Evolutionary conservation across 768 basidiomycete genomes (phyloP).

Genomic region (Rhodocollybia butyracea): DNA sequence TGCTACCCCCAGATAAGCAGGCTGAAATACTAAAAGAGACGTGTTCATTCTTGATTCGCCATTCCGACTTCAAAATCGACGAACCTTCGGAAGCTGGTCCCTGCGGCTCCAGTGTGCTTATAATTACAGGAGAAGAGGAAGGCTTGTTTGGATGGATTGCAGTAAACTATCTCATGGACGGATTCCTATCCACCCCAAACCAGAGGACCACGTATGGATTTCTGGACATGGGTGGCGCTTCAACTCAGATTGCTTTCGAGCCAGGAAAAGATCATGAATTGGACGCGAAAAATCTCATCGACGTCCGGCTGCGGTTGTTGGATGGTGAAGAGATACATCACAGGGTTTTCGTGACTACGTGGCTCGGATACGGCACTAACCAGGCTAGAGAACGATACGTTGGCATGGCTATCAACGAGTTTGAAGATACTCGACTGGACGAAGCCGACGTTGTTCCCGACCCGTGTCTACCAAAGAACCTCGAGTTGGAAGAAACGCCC

Average conservation of each 20-base stretch:
- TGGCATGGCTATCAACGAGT: conserved; percentile 56
- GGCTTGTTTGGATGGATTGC: conserved; percentile 99
- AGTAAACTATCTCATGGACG: conserved; percentile 98
- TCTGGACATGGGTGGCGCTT: conserved; percentile 98
- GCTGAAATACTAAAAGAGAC: conserved; percentile 69
- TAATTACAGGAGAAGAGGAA: conserved; percentile 98
- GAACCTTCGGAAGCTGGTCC: conserved; percentile 63
- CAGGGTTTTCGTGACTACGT: conserved; percentile 95
- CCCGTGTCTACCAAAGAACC: conserved; percentile 84
- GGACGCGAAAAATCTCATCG: conserved; percentile 62
- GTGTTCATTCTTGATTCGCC: conserved; percentile 69
- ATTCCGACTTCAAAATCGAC: conserved; percentile 80
- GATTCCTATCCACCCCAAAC: conserved; percentile 57
- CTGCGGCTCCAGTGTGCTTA: conserved; percentile 89
- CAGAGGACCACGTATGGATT: conserved; percentile 91
- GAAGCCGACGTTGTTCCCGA: conserved; percentile 56
- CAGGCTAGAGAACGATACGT: conserved; percentile 94
- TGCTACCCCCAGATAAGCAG: conserved; percentile 68
- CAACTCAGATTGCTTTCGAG: conserved; percentile 98
- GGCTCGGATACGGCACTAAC: conserved; percentile 98
- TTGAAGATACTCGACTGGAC: conserved; percentile 38
- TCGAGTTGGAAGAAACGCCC: conserved; percentile 59
- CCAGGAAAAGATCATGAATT: conserved; percentile 60
- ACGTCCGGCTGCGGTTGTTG: conserved; percentile 78
- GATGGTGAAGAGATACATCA: conserved; percentile 86